phyloP scores from a whole-genome alignment of 441 rosid species.

The Hura crepitans region DNA sequence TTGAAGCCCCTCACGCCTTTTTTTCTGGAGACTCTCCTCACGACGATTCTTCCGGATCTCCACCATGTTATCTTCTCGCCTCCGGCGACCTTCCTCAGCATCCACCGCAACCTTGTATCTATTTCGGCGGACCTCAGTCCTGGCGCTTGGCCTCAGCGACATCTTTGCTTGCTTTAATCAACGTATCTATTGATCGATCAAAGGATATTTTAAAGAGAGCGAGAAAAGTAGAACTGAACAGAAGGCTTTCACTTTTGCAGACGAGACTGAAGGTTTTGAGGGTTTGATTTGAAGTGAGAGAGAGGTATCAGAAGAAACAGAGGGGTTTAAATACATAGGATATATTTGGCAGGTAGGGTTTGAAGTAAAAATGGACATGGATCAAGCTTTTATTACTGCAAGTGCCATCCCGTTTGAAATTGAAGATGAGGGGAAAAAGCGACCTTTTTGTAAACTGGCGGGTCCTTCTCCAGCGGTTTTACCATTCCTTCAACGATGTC shows the following conservation, averaged over 20 bases:
- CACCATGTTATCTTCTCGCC: constrained; percentile 91
- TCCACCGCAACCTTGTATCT: constrained; percentile 86
- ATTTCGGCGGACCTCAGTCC: constrained; percentile 72
- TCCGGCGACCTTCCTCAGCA: constrained; percentile 83
- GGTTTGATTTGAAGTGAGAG: constrained; percentile 5
- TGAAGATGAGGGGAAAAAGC: constrained; percentile 3
- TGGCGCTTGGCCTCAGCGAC: constrained; percentile 82
- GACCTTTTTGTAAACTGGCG: not conserved
- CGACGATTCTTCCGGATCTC: constrained; percentile 90
- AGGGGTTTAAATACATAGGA: not conserved
- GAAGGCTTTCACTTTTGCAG: not conserved
- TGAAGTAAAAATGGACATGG: constrained; percentile 16
- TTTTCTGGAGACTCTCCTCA: constrained; percentile 81
- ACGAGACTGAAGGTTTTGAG: not conserved
- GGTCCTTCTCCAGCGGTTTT: constrained; percentile 1
- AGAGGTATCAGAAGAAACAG: not conserved
- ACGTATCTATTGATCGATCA: not conserved
- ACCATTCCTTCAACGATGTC: not conserved
- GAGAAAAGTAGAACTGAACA: not conserved
- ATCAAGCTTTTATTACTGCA: constrained; percentile 23
- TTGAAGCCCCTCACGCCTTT: constrained; percentile 76
- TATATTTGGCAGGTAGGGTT: not conserved
- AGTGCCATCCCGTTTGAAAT: constrained; percentile 31
- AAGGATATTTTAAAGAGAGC: not conserved
- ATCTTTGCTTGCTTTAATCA: constrained; percentile 26